Conservation (phyloP, 495 filamentous ascomycete genomes). For the Penicillium taxi region DNA sequence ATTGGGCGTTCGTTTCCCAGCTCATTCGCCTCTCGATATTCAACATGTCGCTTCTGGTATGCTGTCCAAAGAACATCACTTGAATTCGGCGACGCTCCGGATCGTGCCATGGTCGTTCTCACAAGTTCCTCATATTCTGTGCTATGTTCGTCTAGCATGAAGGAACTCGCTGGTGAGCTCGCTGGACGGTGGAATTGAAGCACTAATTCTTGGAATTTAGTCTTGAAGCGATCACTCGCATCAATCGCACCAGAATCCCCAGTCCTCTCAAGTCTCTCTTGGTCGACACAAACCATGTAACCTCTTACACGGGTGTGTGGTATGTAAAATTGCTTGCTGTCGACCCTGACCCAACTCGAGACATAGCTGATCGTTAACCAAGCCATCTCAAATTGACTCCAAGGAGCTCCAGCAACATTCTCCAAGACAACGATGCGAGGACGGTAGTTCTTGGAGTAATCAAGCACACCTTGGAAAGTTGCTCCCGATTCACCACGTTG, state of each 20-base stretch:
- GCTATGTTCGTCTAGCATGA: conserved; percentile 54
- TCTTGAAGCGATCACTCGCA: neutral
- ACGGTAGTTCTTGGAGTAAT: conserved; percentile 45
- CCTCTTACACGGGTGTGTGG: conserved; percentile 69
- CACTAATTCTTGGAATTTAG: neutral
- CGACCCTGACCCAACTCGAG: conserved; percentile 36
- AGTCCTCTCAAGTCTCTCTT: conserved; percentile 12
- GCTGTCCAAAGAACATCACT: conserved; percentile 44
- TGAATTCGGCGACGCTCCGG: conserved; percentile 6
- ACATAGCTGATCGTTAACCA: conserved; percentile 52
- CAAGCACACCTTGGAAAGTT: conserved; percentile 58
- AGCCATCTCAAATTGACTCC: conserved; percentile 45
- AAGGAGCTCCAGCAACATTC: conserved; percentile 61
- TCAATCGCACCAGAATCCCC: conserved; percentile 22
- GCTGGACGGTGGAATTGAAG: conserved; percentile 44
- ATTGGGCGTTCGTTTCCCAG: conserved; percentile 49
- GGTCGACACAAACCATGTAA: conserved; percentile 62
- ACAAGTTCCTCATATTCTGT: conserved; percentile 44
- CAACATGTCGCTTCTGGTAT: conserved; percentile 49
- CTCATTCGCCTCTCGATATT: conserved; percentile 34
- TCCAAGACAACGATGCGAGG: conserved; percentile 67
- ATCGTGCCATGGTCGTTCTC: conserved; percentile 27
- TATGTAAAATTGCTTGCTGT: conserved; percentile 71
- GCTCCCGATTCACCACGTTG: conserved; percentile 57
- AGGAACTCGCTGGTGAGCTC: conserved; percentile 55